Base-by-base conservation (phyloP, 306 rosid species). In the Heteromeles arbutifolia region DNA sequence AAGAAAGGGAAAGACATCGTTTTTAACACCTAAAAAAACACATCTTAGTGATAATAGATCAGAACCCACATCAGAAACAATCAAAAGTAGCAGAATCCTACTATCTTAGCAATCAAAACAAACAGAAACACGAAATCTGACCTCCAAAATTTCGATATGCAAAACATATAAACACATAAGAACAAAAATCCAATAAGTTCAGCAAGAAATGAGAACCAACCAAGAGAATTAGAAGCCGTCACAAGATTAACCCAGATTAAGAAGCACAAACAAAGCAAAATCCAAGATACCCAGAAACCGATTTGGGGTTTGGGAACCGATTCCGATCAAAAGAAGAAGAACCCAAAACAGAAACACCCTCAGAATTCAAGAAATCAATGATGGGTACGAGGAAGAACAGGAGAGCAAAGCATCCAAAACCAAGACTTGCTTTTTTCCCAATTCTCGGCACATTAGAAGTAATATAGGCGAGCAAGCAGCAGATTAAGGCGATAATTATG, bases 401-500 rank as follows among this genome's bases (percentile, higher is more conserved):
- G 74, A 65, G 74, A 53, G 28, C 52, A 67, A 8, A 69, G 58
- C 76, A 74, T 70, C 78, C 62, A 66, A 32, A 73, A 34, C 72
- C 34, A 79, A 52, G 48, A 59, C 75, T 37, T 21, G 31, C 18
- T 24, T 48, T 67, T 59, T 73, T 65, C 57, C 18, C 67, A 72
- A 65, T 56, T 76, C 82, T 72, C 84, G 82, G 87, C 79, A 80
- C 69, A 69, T 65, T 65, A 44, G 37, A 68, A 76, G 70, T 82
- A 57, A 48, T 67, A 67, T 26, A 58, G 78, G 74, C 52, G 52
- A 57, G 72, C 67, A 72, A 61, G 73, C 68, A n/a, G 65, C 65
- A 48, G 67, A 74, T 74, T 82, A 53, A 45, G 21, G 56, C 41
- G 58, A 31, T 61, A 59, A 77, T 39, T 28, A 41, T 1, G 70